A percentile compares a stretch with the other conserved stretches of the same genome.
Evolutionary conservation across 2,329 filamentous ascomycete genomes (phyloP).

Genomic region (Xylaria sp.): DNA sequence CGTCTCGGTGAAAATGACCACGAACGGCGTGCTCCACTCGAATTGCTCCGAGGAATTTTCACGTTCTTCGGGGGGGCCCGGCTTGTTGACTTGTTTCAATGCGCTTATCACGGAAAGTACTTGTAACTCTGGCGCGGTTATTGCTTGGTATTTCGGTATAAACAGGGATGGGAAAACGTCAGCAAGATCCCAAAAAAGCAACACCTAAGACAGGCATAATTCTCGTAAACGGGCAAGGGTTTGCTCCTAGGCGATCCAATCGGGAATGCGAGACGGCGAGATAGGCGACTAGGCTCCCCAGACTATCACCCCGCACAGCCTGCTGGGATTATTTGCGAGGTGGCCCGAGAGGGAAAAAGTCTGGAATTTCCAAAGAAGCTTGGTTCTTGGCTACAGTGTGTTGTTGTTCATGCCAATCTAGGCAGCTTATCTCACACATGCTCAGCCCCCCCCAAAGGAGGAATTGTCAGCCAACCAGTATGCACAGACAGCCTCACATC

Average conservation of each 20-base stretch:
- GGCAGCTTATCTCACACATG: slow-evolving; percentile 24
- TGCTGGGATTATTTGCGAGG: slow-evolving; percentile 11
- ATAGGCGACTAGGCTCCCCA: slow-evolving; percentile 32
- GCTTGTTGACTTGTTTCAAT: slow-evolving; percentile 17
- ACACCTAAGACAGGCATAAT: slow-evolving; percentile 34
- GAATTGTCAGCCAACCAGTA: slow-evolving; percentile 24
- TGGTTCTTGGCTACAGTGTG: slow-evolving; percentile 5
- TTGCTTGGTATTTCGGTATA: slow-evolving; percentile 15
- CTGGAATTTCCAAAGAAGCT: slow-evolving; percentile 36
- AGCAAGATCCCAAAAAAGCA: slow-evolving; percentile 19
- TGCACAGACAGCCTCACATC: slow-evolving; percentile 30
- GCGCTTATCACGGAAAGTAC: slow-evolving; percentile 23
- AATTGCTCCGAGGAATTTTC: not conserved
- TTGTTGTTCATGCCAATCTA: slow-evolving; percentile 9
- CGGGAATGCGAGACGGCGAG: slow-evolving; percentile 27
- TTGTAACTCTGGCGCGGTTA: slow-evolving; percentile 9
- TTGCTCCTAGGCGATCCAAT: slow-evolving; percentile 33
- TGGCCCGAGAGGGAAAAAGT: slow-evolving; percentile 34
- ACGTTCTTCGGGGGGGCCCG: slow-evolving; percentile 5
- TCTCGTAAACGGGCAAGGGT: slow-evolving; percentile 27
- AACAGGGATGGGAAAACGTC: slow-evolving; percentile 19
- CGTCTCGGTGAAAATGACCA: not conserved
- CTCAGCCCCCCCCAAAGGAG: slow-evolving; percentile 24
- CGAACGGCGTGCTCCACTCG: not conserved
- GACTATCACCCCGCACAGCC: slow-evolving; percentile 37